Base-by-base conservation (phyloP, 2,329 filamentous ascomycete species). In the Macrophomina phaseolina region DNA sequence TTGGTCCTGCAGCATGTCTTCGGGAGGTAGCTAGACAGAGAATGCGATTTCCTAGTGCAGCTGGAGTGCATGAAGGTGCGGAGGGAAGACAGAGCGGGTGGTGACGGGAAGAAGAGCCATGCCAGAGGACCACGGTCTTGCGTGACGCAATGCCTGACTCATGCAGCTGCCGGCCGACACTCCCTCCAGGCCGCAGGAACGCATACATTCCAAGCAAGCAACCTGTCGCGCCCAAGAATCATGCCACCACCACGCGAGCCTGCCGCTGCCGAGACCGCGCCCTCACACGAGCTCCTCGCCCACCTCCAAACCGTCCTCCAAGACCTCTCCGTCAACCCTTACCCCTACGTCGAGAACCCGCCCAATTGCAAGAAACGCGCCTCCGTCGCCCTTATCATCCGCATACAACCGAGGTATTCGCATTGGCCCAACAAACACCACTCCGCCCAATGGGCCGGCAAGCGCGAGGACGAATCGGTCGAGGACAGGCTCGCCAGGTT, bases 301-400 rank as follows among this genome's bases (percentile, higher is more conserved):
- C 77, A 82, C 64, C 77, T 83, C 34, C 79, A 80, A 52, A 70
- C 74, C 11, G 76, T 83, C 34, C 78, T 84, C 18, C 72, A 76
- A 34, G 75, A 80, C 61, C 78, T 86, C 61, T 74, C 76, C 55
- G 70, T 76, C 4, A 76, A 81, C 63, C 82, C 83, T 23, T 86
- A 84, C 69, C 83, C 84, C 1, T 75, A 81, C 48, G 76, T 86
- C 51, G 75, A 80, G 14, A 83, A 81, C 63, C 84, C 84, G 30
- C 81, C 83, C 23, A 74, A 76, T 40, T 81, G 83, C 70, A 83
- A 82, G 68, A 87, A 86, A 73, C 83, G 89, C 68, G 89, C 89
- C n/a, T 89, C 87, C 3, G 88, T 91, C 48, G 88, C 89, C 28
- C 77, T 90, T 56, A 85, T 90, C 56, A 79, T 91, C 56, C 87